These are phyloP conservation scores for Nissolia schottii DNA, from an alignment of 306 rosid genomes.

Conservation along the genomic window DNA sequence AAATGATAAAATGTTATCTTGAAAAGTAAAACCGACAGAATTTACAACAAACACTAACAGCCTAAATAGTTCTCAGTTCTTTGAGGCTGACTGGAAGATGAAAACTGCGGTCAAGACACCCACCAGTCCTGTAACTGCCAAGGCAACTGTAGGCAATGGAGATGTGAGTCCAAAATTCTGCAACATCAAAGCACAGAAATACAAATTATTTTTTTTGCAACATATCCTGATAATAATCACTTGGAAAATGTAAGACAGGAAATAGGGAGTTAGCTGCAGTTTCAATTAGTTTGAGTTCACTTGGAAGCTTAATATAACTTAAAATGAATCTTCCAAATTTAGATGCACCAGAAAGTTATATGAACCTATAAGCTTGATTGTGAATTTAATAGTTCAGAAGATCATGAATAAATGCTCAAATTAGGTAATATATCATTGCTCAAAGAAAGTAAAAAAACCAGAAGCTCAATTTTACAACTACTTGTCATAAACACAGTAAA, in stretches of 20 bases:
- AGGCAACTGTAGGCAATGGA: slow-evolving; percentile 82
- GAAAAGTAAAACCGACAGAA: slow-evolving; percentile 19
- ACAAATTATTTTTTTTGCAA: neutral
- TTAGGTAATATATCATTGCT: neutral
- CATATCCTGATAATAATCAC: neutral
- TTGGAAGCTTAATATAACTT: slow-evolving; percentile 4
- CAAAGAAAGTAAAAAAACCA: no score
- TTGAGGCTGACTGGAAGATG: slow-evolving; percentile 91
- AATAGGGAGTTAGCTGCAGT: neutral
- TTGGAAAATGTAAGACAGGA: neutral
- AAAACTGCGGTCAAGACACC: slow-evolving; percentile 81
- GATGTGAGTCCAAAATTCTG: slow-evolving; percentile 77
- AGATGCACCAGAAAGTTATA: slow-evolving; percentile 10
- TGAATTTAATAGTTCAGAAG: neutral
- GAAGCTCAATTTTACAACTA: neutral
- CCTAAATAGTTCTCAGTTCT: slow-evolving; percentile 38
- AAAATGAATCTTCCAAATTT: neutral
- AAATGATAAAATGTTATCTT: slow-evolving; percentile 21
- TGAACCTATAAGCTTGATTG: neutral
- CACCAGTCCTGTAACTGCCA: slow-evolving; percentile 78
- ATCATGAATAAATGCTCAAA: neutral
- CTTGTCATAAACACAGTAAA: neutral
- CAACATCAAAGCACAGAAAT: slow-evolving; percentile 23
- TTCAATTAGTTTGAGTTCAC: slow-evolving; percentile 3
- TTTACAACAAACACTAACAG: slow-evolving; percentile 22